Evolutionary conservation across 805 yeast species (phyloP).

Genomic region (Isabelozyma rhagii): DNA sequence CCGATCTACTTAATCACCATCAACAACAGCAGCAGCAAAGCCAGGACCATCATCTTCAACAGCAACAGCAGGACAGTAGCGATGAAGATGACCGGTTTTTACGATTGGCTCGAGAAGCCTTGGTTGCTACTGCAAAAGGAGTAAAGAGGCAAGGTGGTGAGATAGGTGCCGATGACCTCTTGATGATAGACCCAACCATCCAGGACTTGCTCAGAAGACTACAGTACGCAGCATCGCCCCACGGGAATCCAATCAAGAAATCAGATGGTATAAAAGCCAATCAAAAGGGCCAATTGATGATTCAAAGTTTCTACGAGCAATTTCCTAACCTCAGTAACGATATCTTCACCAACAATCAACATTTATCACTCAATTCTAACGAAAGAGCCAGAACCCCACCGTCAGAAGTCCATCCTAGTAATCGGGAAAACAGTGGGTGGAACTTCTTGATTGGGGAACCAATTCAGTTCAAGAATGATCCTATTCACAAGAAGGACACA

Average conservation of each 20-base stretch:
- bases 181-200: constrained; percentile 60
- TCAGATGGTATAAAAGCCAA: constrained; percentile 31
- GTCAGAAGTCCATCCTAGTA: constrained; percentile 8
- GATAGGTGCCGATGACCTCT: constrained; percentile 10
- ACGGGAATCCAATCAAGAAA: constrained; percentile 47
- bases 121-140: constrained; percentile 48
- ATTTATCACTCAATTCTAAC: neutral
- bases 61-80: neutral
- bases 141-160: constrained; percentile 16
- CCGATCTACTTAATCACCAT: neutral
- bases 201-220: constrained; percentile 54
- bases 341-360: constrained; percentile 21
- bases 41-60: constrained; percentile 1
- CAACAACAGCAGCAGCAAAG: neutral
- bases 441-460: constrained; percentile 28
- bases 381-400: neutral
- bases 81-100: constrained; percentile 55
- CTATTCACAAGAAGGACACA: neutral
- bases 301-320: constrained; percentile 37
- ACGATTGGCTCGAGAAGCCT: constrained; percentile 59
- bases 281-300: constrained; percentile 40
- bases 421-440: constrained; percentile 23
- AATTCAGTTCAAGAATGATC: neutral
- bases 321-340: constrained; percentile 45
- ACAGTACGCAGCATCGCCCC: constrained; percentile 58